Percentiles rank a stretch among this genome's conserved stretches.
These are phyloP conservation scores for Quercus suber DNA, from an alignment of 306 rosid genomes.

Conservation along the genomic window DNA sequence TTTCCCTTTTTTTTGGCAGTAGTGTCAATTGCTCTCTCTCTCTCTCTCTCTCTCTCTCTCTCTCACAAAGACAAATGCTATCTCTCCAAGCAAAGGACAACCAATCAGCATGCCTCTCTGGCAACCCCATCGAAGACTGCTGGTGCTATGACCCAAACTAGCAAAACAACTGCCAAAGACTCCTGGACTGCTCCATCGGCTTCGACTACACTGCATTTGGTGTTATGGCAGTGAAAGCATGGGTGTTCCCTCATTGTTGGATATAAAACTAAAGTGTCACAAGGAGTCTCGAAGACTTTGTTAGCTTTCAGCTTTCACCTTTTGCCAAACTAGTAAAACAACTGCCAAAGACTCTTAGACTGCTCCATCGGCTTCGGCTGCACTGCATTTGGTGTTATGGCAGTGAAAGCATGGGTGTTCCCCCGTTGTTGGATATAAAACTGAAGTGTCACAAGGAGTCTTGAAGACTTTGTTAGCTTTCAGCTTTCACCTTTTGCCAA, in stretches of 20 bases:
- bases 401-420: conserved; percentile 77
- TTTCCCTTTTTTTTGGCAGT: conserved; percentile 33
- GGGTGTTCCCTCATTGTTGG: conserved; percentile 81
- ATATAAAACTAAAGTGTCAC: conserved; percentile 65
- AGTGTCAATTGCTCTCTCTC: conserved; percentile 51
- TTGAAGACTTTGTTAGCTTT: too few species aligned
- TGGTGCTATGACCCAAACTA: conserved; percentile 75
- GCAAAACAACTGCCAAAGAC: conserved; percentile 60
- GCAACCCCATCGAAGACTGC: conserved; percentile 90
- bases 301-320: conserved; percentile 53
- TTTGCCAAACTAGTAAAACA: conserved; percentile 64
- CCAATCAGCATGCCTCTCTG: conserved; percentile 42
- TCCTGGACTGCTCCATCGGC: conserved; percentile 85
- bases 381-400: conserved; percentile 74
- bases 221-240: conserved; percentile 73
- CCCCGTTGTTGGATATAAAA: conserved; percentile 79
- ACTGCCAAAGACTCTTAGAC: conserved; percentile 78
- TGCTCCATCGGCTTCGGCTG: conserved; percentile 81
- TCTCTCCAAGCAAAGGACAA: conserved; percentile 32
- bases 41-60: not conserved
- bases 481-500: too few species aligned
- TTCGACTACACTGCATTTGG: conserved; percentile 76
- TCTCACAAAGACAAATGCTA: conserved; percentile 37
- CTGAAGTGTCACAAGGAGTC: conserved; percentile 27
- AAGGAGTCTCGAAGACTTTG: conserved; percentile 50